These are phyloP conservation scores for Pseudogymnoascus sp. DNA, from an alignment of 2,329 filamentous ascomycete species.

Conservation along the genomic window DNA sequence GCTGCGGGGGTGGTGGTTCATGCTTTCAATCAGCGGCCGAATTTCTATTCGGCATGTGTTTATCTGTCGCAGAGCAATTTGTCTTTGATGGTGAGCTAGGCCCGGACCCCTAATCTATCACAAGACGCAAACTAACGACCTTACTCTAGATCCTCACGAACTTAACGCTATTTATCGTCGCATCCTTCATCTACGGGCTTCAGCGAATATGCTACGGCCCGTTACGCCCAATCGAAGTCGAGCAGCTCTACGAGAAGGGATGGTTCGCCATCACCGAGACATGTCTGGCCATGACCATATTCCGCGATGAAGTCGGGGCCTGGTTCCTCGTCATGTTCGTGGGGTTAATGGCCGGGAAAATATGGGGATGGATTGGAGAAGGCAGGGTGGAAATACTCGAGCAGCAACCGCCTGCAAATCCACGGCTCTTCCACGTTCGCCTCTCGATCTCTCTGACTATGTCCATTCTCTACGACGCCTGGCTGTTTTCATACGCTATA, in stretches of 20 bases:
- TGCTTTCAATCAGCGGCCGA: constrained; percentile 88
- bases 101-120: not conserved
- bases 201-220: constrained; percentile 86
- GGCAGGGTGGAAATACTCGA: constrained; percentile 89
- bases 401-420: constrained; percentile 87
- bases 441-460: constrained; percentile 70
- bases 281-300: constrained; percentile 95
- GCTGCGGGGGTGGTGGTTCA: constrained; percentile 78
- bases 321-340: constrained; percentile 98
- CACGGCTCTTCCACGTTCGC: constrained; percentile 76
- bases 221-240: constrained; percentile 86
- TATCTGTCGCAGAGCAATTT: constrained; percentile 95
- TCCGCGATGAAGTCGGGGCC: constrained; percentile 86
- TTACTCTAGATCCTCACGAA: constrained; percentile 73
- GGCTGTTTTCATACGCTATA: constrained; percentile 73
- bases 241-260: constrained; percentile 92
- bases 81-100: constrained; percentile 68
- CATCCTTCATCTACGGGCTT: constrained; percentile 73
- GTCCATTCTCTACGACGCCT: constrained; percentile 71
- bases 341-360: constrained; percentile 81
- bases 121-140: constrained; percentile 9
- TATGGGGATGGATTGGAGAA: constrained; percentile 98
- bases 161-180: constrained; percentile 72
- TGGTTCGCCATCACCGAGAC: constrained; percentile 99
- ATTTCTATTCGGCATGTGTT: constrained; percentile 97